phyloP scores from a whole-genome alignment of 768 basidiomycete species.

The Psilocybe sp. region DNA sequence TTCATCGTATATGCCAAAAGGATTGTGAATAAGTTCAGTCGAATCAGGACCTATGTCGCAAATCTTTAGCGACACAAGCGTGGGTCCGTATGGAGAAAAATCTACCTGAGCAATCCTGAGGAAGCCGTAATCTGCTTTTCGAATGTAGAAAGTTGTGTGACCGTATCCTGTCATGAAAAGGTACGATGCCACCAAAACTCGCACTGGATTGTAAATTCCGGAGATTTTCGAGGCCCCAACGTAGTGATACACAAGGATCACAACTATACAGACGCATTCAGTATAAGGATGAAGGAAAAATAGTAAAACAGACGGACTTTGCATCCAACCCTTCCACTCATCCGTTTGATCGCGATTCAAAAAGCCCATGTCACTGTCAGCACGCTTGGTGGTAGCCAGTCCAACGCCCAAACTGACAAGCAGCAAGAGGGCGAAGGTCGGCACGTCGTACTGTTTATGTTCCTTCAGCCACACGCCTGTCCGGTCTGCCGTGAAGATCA shows the following conservation, averaged over 20 bases:
- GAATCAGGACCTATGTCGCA: slow-evolving; percentile 61
- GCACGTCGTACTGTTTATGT: slow-evolving; percentile 77
- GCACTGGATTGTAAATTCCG: slow-evolving; percentile 91
- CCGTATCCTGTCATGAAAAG: slow-evolving; percentile 95
- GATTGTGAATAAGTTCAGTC: slow-evolving; percentile 82
- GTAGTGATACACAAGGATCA: slow-evolving; percentile 92
- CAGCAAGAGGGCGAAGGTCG: slow-evolving; percentile 63
- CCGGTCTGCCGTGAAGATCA: slow-evolving; percentile 81
- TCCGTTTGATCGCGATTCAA: slow-evolving; percentile 92
- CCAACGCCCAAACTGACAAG: slow-evolving; percentile 55
- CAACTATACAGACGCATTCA: slow-evolving; percentile 43
- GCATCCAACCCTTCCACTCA: slow-evolving; percentile 99
- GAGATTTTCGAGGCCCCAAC: slow-evolving; percentile 85
- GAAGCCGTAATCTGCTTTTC: slow-evolving; percentile 86
- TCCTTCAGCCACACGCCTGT: slow-evolving; percentile 87
- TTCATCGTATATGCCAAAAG: slow-evolving; percentile 87
- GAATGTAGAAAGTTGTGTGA: slow-evolving; percentile 84
- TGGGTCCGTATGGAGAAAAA: background rate
- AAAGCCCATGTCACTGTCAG: slow-evolving; percentile 84
- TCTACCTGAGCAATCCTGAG: slow-evolving; percentile 67
- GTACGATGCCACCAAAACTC: slow-evolving; percentile 85
- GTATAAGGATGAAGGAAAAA: slow-evolving; percentile 7
- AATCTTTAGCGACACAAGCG: slow-evolving; percentile 2
- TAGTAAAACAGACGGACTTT: slow-evolving; percentile 50
- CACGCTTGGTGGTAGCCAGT: slow-evolving; percentile 59